These are phyloP conservation scores for Taxawa tesnikishii DNA, from an alignment of 2,329 filamentous ascomycete species.

Conservation along the genomic window DNA sequence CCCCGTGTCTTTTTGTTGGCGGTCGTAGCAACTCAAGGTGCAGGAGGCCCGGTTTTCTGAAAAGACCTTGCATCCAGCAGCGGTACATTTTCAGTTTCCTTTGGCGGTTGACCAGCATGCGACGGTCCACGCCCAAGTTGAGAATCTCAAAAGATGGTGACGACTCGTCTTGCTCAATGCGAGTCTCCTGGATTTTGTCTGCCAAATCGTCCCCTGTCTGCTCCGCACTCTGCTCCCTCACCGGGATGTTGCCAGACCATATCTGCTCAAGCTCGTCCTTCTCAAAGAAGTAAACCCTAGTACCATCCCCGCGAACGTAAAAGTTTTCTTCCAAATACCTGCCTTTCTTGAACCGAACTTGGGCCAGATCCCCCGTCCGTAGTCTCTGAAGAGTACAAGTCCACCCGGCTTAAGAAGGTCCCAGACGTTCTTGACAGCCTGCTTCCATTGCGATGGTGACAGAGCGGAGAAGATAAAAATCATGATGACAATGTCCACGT, in stretches of 20 bases:
- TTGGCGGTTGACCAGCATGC: conserved; percentile 84
- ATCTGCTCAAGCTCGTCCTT: conserved; percentile 67
- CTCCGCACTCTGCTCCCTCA: conserved; percentile 10
- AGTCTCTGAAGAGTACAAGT: conserved; percentile 90
- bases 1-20: no score
- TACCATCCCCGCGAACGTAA: conserved; percentile 90
- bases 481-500: conserved; percentile 83
- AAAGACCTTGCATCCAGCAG: conserved; percentile 75
- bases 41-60: conserved; percentile 45
- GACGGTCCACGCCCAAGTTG: conserved; percentile 66
- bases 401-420: conserved; percentile 81
- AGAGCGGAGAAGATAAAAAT: conserved; percentile 97
- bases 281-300: conserved; percentile 95
- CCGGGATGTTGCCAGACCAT: conserved; percentile 46
- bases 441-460: conserved; percentile 70
- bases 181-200: conserved; percentile 9
- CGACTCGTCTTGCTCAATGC: conserved; percentile 4
- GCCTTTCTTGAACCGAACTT: conserved; percentile 94
- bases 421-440: conserved; percentile 70
- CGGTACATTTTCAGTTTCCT: conserved; percentile 94
- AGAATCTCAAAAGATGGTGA: conserved; percentile 31
- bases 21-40: conserved; percentile 7
- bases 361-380: conserved; percentile 86
- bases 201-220: conserved; percentile 4
- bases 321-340: conserved; percentile 94